Percentiles rank a stretch among this genome's conserved stretches.
These are phyloP conservation scores for Carex myosuroides DNA, from an alignment of 176 grass and related monocot genomes.

Conservation along the genomic window DNA sequence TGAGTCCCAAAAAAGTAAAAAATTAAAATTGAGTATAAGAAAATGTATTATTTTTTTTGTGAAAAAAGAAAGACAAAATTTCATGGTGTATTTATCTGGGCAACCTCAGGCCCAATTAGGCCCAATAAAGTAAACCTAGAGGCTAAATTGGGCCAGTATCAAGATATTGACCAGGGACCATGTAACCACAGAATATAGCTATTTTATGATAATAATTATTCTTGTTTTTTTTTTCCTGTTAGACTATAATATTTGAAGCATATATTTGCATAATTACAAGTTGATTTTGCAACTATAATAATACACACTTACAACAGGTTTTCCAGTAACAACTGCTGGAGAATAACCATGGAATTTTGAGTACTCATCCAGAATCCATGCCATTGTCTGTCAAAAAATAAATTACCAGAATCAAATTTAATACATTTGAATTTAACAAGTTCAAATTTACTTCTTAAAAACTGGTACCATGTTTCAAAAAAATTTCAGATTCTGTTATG, in stretches of 20 bases:
- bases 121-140: no score
- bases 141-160: no score
- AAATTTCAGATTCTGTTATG: not conserved
- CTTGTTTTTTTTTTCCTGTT: not conserved
- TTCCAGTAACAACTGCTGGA: conserved; percentile 45
- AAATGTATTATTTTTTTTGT: no score
- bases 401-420: not conserved
- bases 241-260: not conserved
- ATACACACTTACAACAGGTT: conserved; percentile 39
- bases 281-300: not conserved
- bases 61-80: not conserved
- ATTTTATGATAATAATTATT: not conserved
- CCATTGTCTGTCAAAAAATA: conserved; percentile 33
- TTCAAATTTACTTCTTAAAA: not conserved
- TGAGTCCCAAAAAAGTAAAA: no score
- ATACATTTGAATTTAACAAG: not conserved
- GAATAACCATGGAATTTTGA: conserved; percentile 57
- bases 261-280: not conserved
- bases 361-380: conserved; percentile 56
- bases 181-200: not conserved
- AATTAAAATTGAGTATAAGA: no score
- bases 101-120: not conserved
- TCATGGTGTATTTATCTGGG: not conserved
- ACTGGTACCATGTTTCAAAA: not conserved
- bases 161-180: no score